Conservation (phyloP, 2,329 filamentous ascomycete genomes). For the Rhynchosporium graminicola region DNA sequence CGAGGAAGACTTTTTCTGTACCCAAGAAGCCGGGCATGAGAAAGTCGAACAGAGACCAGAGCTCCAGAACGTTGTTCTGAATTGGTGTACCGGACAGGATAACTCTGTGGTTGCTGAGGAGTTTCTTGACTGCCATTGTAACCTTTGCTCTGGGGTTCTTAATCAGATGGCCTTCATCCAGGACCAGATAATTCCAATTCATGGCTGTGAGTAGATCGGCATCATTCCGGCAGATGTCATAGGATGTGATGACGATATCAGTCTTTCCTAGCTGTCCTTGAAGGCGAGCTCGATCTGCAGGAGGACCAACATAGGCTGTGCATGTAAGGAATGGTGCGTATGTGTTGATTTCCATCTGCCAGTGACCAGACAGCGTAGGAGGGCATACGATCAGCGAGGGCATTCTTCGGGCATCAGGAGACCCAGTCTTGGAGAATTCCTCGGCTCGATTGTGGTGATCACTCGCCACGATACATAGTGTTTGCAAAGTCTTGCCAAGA, state of each 20-base stretch:
- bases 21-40: conserved; percentile 98
- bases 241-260: conserved; percentile 95
- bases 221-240: conserved; percentile 97
- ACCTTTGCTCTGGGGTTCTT: conserved; percentile 99
- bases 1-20: conserved; percentile 90
- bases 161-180: conserved; percentile 97
- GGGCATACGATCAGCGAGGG: conserved; percentile 96
- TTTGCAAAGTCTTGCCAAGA: conserved; percentile 95
- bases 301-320: conserved; percentile 88
- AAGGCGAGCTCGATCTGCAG: conserved; percentile 73
- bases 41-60: conserved; percentile 99
- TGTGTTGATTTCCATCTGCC: conserved; percentile 95
- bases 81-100: conserved; percentile 97
- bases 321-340: conserved; percentile 93
- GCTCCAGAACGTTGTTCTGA: conserved; percentile 94
- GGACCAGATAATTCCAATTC: conserved; percentile 95
- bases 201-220: conserved; percentile 79
- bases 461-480: conserved; percentile 95
- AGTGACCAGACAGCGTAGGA: conserved; percentile 93
- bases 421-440: conserved; percentile 80
- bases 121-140: conserved; percentile 84
- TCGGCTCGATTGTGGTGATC: conserved; percentile 93
- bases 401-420: conserved; percentile 74
- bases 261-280: conserved; percentile 70
- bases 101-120: conserved; percentile 88